Conservation (phyloP, 495 filamentous ascomycete genomes). For the Darksidea phi region DNA sequence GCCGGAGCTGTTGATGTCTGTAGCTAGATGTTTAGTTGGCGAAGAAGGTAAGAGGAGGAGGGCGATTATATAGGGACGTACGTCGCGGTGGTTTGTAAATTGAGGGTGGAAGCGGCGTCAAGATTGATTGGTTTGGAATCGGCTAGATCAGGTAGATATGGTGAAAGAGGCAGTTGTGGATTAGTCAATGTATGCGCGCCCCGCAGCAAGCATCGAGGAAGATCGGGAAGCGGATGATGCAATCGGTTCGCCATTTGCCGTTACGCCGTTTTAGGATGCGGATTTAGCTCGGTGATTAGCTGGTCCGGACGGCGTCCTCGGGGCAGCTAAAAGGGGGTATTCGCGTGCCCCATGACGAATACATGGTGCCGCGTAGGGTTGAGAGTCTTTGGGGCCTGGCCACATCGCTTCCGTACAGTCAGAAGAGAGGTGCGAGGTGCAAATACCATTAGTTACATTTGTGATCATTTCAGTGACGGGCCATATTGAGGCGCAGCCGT, state of each 20-base stretch:
- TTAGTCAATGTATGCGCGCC: slow-evolving; percentile 10
- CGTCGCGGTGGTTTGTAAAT: neutral
- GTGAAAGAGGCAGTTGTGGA: neutral
- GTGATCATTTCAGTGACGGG: no score
- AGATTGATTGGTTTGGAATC: neutral
- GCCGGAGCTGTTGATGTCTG: slow-evolving; percentile 1
- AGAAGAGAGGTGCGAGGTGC: no score
- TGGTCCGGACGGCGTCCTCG: neutral
- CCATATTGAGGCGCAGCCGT: no score
- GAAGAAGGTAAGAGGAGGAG: neutral
- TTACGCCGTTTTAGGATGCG: neutral
- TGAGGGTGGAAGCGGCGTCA: neutral
- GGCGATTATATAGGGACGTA: no score
- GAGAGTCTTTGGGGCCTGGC: neutral
- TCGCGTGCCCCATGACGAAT: neutral
- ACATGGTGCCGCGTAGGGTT: neutral
- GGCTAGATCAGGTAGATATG: no score
- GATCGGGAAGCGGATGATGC: slow-evolving; percentile 8
- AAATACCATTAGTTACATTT: no score
- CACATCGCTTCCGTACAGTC: neutral
- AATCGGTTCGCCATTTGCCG: neutral
- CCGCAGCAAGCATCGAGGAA: neutral
- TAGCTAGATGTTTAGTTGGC: neutral
- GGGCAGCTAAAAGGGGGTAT: slow-evolving; percentile 7
- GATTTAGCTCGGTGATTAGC: slow-evolving; percentile 7